Evolutionary conservation across 2,329 filamentous ascomycete species (phyloP).

Genomic region (Trichoderma sp.): DNA sequence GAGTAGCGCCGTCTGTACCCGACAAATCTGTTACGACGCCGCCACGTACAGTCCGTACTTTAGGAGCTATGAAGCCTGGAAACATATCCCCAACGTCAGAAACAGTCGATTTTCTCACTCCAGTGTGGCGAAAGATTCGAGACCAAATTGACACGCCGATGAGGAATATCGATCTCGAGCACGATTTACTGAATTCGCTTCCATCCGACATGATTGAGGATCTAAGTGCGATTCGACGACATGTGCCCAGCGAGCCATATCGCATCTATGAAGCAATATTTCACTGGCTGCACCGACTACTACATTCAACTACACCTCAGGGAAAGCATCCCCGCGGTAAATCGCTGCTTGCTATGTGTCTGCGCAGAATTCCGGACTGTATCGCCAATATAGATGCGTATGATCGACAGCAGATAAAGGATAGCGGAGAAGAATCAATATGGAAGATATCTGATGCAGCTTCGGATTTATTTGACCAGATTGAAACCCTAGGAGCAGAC

Average conservation of each 20-base stretch:
- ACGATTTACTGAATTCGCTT: conserved; percentile 6
- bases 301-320: conserved; percentile 37
- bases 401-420: conserved; percentile 36
- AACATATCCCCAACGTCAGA: conserved; percentile 35
- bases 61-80: conserved; percentile 39
- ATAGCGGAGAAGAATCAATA: conserved; percentile 33
- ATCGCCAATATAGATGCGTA: conserved; percentile 42
- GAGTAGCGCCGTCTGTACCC: conserved; percentile 13
- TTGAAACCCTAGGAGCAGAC: conserved; percentile 40
- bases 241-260: conserved; percentile 34
- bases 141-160: conserved; percentile 30
- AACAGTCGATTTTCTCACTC: conserved; percentile 39
- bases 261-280: conserved; percentile 43
- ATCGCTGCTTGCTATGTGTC: conserved; percentile 45
- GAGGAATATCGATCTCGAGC: conserved; percentile 6
- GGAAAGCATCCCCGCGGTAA: conserved; percentile 35
- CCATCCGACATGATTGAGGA: conserved; percentile 32
- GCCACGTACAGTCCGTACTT: conserved; percentile 37
- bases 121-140: conserved; percentile 38
- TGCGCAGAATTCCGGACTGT: conserved; percentile 40
- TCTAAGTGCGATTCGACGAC: conserved; percentile 35
- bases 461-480: conserved; percentile 42
- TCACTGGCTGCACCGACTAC: conserved; percentile 38
- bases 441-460: conserved; percentile 38
- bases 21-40: conserved; percentile 29